Percentiles rank a stretch among this genome's conserved stretches.
phyloP scores from a whole-genome alignment of 805 yeast species.

The Candida loeiensis region DNA sequence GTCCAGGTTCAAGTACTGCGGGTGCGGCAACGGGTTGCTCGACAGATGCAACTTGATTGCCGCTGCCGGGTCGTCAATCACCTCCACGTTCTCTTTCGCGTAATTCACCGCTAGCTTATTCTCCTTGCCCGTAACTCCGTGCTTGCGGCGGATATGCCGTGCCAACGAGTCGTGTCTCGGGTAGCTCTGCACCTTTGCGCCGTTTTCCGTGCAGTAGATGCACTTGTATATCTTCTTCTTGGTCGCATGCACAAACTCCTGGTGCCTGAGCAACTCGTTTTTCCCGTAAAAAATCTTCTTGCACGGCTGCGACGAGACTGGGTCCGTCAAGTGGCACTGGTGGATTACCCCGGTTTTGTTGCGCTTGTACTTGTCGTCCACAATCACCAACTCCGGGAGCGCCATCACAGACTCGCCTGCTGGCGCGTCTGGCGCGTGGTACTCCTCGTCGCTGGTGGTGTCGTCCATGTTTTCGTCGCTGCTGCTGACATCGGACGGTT shows the following conservation, averaged over 20 bases:
- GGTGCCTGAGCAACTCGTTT: conserved; percentile 41
- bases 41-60: conserved; percentile 11
- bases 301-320: conserved; percentile 29
- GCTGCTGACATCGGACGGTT: conserved; percentile 15
- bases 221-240: conserved; percentile 40
- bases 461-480: conserved; percentile 13
- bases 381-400: conserved; percentile 8
- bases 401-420: conserved; percentile 8
- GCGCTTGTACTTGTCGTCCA: conserved; percentile 15
- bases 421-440: neutral
- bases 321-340: conserved; percentile 40
- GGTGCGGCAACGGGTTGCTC: conserved; percentile 27
- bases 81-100: conserved; percentile 41
- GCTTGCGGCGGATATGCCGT: conserved; percentile 42
- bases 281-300: conserved; percentile 42
- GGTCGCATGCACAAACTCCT: conserved; percentile 46
- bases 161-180: conserved; percentile 45
- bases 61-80: conserved; percentile 29
- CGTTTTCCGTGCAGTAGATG: conserved; percentile 34
- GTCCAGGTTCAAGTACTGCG: conserved; percentile 28
- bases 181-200: conserved; percentile 37
- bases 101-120: conserved; percentile 43
- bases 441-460: conserved; percentile 2
- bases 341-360: conserved; percentile 31
- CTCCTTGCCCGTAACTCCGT: conserved; percentile 43